These are phyloP conservation scores for Boletus semigastroideus DNA, from an alignment of 1,284 basidiomycete species.

Conservation along the genomic window DNA sequence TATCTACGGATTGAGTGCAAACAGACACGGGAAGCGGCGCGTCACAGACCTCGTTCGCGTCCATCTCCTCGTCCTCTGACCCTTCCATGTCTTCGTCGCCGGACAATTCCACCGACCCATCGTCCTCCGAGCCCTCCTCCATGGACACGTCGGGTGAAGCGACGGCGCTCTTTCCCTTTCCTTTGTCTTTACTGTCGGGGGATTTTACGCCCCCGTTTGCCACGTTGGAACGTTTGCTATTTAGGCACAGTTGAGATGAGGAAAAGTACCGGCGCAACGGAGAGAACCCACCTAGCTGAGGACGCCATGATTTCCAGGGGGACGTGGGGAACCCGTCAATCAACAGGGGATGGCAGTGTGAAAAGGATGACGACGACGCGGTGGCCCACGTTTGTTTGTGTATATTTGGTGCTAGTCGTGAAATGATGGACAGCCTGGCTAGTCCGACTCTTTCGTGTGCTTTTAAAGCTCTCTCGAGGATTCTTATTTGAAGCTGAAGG, in stretches of 20 bases:
- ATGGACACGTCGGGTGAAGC: constrained; percentile 28
- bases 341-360: not conserved
- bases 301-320: constrained; percentile 23
- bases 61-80: constrained; percentile 33
- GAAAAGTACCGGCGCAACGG: no score
- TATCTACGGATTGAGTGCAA: constrained; percentile 34
- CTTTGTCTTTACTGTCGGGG: constrained; percentile 40
- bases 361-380: not conserved
- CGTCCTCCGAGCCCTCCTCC: constrained; percentile 44
- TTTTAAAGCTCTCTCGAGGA: no score
- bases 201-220: constrained; percentile 26
- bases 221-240: constrained; percentile 26
- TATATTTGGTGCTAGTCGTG: not conserved
- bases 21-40: no score
- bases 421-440: no score
- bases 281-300: constrained; percentile 20
- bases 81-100: constrained; percentile 47
- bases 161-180: constrained; percentile 34
- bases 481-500: no score
- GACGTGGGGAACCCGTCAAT: not conserved
- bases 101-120: constrained; percentile 10
- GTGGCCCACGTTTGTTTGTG: constrained; percentile 13
- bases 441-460: no score
- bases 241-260: not conserved
- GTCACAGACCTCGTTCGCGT: constrained; percentile 34